A percentile compares a stretch with the other conserved stretches of the same genome.
These are phyloP conservation scores for Berkeleyomyces basicola DNA, from an alignment of 2,329 filamentous ascomycete genomes.

Conservation along the genomic window DNA sequence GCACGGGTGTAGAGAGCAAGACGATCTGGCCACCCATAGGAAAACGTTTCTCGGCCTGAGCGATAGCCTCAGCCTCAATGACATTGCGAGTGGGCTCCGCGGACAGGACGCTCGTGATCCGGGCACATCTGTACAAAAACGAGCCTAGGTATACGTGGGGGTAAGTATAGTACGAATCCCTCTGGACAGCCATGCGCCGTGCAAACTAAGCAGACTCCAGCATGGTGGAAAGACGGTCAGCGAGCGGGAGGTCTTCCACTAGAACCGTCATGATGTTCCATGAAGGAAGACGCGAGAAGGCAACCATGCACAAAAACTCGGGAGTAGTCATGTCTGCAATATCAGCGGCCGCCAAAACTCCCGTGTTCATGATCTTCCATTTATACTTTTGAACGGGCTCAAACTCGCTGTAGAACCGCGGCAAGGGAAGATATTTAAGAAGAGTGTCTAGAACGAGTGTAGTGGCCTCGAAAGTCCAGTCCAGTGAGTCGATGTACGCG, in stretches of 20 bases:
- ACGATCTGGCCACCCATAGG: not conserved
- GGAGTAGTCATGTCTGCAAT: not conserved
- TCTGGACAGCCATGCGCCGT: slow-evolving; percentile 5
- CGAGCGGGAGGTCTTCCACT: not conserved
- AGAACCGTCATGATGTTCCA: slow-evolving; percentile 3
- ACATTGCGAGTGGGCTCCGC: not conserved
- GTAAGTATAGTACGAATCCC: not conserved
- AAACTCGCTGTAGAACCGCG: slow-evolving; percentile 1
- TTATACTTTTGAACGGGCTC: not conserved
- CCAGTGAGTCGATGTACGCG: not conserved
- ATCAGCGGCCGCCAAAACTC: not conserved
- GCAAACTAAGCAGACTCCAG: slow-evolving; percentile 5
- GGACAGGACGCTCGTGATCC: not conserved
- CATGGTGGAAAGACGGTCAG: slow-evolving; percentile 6
- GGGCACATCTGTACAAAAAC: not conserved
- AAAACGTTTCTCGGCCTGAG: not conserved
- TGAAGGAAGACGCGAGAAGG: slow-evolving; percentile 5
- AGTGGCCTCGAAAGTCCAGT: slow-evolving; percentile 1
- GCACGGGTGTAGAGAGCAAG: not conserved
- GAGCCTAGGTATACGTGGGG: slow-evolving; percentile 2
- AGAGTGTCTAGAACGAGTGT: not conserved
- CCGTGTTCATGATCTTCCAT: not conserved
- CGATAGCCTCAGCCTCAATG: not conserved
- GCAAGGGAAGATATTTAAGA: slow-evolving; percentile 3
- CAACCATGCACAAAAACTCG: slow-evolving; percentile 5